Evolutionary conservation across 805 yeast species (phyloP).

Genomic region (Komagataella ulmi): DNA sequence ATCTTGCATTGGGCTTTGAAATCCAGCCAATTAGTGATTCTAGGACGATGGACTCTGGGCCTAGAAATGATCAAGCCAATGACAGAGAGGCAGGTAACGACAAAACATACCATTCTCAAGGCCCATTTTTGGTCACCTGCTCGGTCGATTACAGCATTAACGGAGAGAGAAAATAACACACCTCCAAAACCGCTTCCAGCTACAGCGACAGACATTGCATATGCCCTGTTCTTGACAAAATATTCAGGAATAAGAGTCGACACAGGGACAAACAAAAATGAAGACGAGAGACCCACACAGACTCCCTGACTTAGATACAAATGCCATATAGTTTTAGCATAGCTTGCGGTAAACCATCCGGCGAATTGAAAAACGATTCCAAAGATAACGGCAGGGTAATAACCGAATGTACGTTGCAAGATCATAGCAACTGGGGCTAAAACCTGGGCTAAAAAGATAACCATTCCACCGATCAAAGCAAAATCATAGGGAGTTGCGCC

Average conservation of each 20-base stretch:
- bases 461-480: conserved; percentile 48
- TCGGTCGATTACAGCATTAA: conserved; percentile 21
- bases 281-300: conserved; percentile 35
- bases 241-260: conserved; percentile 36
- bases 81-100: conserved; percentile 21
- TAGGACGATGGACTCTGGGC: conserved; percentile 6
- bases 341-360: conserved; percentile 39
- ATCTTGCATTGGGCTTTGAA: conserved; percentile 5
- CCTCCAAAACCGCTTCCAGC: conserved; percentile 32
- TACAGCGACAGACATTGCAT: conserved; percentile 23
- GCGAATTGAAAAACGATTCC: conserved; percentile 30
- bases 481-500: conserved; percentile 44
- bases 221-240: conserved; percentile 33
- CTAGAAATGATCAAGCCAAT: conserved; percentile 31
- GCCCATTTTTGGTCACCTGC: conserved; percentile 30
- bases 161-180: conserved; percentile 18
- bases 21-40: conserved; percentile 4
- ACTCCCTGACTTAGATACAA: conserved; percentile 40
- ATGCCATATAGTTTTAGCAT: conserved; percentile 34
- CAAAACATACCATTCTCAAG: conserved; percentile 25
- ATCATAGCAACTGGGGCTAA: conserved; percentile 44
- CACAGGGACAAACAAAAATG: conserved; percentile 37
- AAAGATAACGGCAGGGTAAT: conserved; percentile 26
- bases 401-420: conserved; percentile 34
- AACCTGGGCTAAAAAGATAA: conserved; percentile 43